Evolutionary conservation across 495 filamentous ascomycete species (phyloP).

Genomic region (Lentithecium fluviatile): DNA sequence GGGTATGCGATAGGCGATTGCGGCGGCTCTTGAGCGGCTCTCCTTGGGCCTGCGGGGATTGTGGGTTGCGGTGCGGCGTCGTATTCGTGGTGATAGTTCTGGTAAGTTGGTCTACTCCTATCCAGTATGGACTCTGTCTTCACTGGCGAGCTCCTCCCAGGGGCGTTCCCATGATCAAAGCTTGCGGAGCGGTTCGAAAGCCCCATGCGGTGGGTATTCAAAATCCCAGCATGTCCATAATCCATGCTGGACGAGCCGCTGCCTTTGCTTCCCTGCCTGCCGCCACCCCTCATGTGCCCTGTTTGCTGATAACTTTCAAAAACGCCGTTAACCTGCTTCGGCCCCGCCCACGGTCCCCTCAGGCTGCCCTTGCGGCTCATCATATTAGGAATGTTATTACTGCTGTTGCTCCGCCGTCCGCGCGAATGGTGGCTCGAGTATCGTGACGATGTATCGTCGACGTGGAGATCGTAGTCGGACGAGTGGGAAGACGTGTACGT

Average conservation of each 20-base stretch:
- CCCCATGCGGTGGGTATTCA: constrained; percentile 58
- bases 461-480: constrained; percentile 68
- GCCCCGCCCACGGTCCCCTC: constrained; percentile 48
- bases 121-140: constrained; percentile 32
- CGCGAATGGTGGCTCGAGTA: constrained; percentile 60
- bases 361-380: constrained; percentile 64
- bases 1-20: constrained; percentile 42
- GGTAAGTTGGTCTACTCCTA: constrained; percentile 36
- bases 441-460: constrained; percentile 62
- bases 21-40: constrained; percentile 45
- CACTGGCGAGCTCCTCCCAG: constrained; percentile 8
- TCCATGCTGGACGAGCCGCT: constrained; percentile 71
- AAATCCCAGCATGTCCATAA: constrained; percentile 56
- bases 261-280: constrained; percentile 68
- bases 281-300: constrained; percentile 33
- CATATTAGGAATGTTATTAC: constrained; percentile 67
- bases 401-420: constrained; percentile 76
- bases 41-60: constrained; percentile 74
- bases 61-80: constrained; percentile 89
- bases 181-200: constrained; percentile 69
- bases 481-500: constrained; percentile 68
- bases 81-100: constrained; percentile 52
- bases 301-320: constrained; percentile 23
- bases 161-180: constrained; percentile 64
- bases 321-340: constrained; percentile 25